Conservation (phyloP, 768 basidiomycete genomes). For the Trametes punicea region DNA sequence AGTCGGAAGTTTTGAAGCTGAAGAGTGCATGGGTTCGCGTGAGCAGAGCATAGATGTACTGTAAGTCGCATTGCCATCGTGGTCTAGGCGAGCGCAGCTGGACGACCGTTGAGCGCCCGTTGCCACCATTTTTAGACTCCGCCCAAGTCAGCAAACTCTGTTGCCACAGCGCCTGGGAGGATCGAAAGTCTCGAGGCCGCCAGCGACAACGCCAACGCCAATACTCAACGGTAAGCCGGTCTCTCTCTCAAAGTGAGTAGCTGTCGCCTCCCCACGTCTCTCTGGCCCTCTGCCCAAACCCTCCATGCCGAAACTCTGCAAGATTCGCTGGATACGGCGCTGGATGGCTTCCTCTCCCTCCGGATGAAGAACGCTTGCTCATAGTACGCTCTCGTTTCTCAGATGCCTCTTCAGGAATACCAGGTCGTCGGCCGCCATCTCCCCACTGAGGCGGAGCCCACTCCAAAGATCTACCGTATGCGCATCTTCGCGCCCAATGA, state of each 20-base stretch:
- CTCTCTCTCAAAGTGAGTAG: conserved; percentile 21
- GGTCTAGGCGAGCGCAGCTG: neutral
- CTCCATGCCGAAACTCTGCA: conserved; percentile 7
- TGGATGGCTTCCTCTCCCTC: conserved; percentile 31
- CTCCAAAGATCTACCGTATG: conserved; percentile 99
- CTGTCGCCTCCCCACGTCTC: neutral
- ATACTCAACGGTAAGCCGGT: conserved; percentile 23
- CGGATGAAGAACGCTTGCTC: conserved; percentile 25
- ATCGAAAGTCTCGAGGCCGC: conserved; percentile 11
- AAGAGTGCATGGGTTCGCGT: too few relatives aligned
- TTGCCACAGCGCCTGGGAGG: conserved; percentile 15
- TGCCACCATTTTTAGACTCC: conserved; percentile 5
- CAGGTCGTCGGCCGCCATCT: conserved; percentile 98
- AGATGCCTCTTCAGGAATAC: conserved; percentile 87
- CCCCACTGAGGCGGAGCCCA: conserved; percentile 89
- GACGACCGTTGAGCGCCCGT: neutral
- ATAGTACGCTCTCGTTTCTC: conserved; percentile 8
- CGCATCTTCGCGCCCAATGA: conserved; percentile 99
- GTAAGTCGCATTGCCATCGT: too few relatives aligned
- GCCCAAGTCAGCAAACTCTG: conserved; percentile 20
- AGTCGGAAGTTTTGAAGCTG: too few relatives aligned
- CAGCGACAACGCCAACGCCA: conserved; percentile 22
- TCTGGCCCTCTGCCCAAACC: neutral
- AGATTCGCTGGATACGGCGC: conserved; percentile 14
- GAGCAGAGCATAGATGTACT: too few relatives aligned